phyloP scores from a whole-genome alignment of 106 monocot species.

The Iris macrosiphon region DNA sequence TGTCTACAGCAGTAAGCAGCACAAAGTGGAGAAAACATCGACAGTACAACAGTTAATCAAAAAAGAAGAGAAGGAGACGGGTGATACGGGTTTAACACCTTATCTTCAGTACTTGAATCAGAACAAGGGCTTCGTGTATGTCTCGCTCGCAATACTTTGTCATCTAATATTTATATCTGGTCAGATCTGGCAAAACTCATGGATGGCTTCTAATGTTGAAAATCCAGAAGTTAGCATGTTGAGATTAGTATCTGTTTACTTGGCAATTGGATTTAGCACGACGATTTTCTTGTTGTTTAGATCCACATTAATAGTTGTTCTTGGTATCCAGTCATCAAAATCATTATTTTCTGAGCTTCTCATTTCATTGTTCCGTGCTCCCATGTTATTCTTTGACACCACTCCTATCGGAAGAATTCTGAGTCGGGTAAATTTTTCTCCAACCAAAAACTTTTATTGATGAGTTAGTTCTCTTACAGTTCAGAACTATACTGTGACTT shows the following conservation, averaged over 20 bases:
- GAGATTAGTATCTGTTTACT: slow-evolving; percentile 59
- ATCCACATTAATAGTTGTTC: slow-evolving; percentile 50
- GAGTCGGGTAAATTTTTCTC: slow-evolving; percentile 53
- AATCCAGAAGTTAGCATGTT: slow-evolving; percentile 67
- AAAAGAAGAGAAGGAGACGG: slow-evolving; percentile 83
- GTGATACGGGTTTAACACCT: slow-evolving; percentile 73
- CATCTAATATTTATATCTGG: slow-evolving; percentile 65
- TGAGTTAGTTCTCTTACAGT: too few relatives aligned
- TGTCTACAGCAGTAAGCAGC: slow-evolving; percentile 5
- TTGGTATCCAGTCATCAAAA: slow-evolving; percentile 73
- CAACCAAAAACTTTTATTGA: not conserved
- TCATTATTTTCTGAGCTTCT: slow-evolving; percentile 83
- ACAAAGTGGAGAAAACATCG: slow-evolving; percentile 1
- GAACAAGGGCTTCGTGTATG: slow-evolving; percentile 70
- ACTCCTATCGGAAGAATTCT: slow-evolving; percentile 94
- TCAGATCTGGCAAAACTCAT: slow-evolving; percentile 86
- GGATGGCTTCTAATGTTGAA: slow-evolving; percentile 94
- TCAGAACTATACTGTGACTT: not conserved
- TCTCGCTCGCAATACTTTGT: slow-evolving; percentile 29
- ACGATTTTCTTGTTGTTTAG: slow-evolving; percentile 54
- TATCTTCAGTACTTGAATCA: slow-evolving; percentile 72
- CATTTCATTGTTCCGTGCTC: slow-evolving; percentile 78
- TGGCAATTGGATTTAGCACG: slow-evolving; percentile 54
- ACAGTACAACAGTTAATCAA: slow-evolving; percentile 72
- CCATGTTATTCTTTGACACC: slow-evolving; percentile 92